Conservation (phyloP, 441 rosid species). For the Melianthus villosus region DNA sequence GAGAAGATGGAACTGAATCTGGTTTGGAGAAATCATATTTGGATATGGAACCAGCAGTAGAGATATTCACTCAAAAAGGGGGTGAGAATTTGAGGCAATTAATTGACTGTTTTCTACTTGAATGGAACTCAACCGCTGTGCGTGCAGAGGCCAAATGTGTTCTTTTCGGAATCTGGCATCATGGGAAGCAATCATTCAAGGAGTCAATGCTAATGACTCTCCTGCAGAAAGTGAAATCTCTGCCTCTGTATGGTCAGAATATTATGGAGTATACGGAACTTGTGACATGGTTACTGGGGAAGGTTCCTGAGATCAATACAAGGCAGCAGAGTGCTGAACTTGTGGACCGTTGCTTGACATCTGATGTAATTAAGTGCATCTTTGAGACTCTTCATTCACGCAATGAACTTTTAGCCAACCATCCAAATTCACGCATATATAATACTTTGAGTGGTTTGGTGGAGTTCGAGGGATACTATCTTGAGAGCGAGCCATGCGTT, state of each 20-base stretch:
- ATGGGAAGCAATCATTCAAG: constrained; percentile 75
- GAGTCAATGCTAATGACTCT: constrained; percentile 61
- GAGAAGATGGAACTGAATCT: constrained; percentile 85
- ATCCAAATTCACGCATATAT: constrained; percentile 98
- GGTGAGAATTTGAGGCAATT: constrained; percentile 80
- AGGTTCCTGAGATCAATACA: constrained; percentile 61
- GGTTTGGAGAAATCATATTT: constrained; percentile 68
- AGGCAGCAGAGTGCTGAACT: constrained; percentile 63
- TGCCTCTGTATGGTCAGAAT: constrained; percentile 96
- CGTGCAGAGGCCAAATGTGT: constrained; percentile 86
- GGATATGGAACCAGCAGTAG: constrained; percentile 89
- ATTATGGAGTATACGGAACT: constrained; percentile 94
- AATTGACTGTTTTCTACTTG: constrained; percentile 85
- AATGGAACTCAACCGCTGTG: constrained; percentile 95
- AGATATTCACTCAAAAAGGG: constrained; percentile 63
- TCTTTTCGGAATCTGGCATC: constrained; percentile 96
- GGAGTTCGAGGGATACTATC: constrained; percentile 99
- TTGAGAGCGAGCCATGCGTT: constrained; percentile 99
- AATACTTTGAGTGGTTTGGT: constrained; percentile 88
- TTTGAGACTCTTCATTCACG: constrained; percentile 90
- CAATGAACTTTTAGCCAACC: constrained; percentile 98
- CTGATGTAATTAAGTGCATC: constrained; percentile 70
- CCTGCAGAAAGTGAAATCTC: constrained; percentile 54
- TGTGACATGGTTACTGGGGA: constrained; percentile 71
- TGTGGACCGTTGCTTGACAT: constrained; percentile 69